Percentiles rank a stretch among this genome's conserved stretches.
Conservation (phyloP, 768 basidiomycete species). For the Leccinum ochraceum region DNA sequence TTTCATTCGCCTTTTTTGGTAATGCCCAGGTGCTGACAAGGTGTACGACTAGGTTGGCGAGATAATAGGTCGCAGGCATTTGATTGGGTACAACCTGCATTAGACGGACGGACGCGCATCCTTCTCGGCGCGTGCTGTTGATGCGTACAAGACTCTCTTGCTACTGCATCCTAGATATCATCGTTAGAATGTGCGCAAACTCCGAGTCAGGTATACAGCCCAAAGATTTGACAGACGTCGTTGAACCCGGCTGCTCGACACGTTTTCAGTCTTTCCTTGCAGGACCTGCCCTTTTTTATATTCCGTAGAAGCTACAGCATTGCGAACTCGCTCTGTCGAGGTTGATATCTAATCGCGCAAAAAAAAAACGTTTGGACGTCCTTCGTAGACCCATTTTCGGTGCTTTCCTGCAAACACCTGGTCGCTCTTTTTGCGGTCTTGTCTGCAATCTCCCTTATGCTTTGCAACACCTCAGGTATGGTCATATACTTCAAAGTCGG, state of each 20-base stretch:
- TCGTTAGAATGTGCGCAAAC: constrained; percentile 5
- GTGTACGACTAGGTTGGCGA: constrained; percentile 67
- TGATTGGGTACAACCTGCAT: constrained; percentile 76
- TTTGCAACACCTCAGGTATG: not conserved
- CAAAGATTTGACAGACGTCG: constrained; percentile 8
- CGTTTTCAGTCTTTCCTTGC: not conserved
- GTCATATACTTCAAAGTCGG: not conserved
- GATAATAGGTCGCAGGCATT: constrained; percentile 76
- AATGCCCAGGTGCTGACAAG: constrained; percentile 2
- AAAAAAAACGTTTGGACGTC: not conserved
- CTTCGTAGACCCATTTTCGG: not conserved
- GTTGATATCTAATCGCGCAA: not conserved
- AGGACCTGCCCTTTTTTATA: not conserved
- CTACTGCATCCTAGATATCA: constrained; percentile 14
- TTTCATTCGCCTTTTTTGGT: not conserved
- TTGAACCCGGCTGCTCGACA: not conserved
- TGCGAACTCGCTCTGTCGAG: not conserved
- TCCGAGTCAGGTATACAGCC: not conserved
- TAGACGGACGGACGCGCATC: constrained; percentile 31
- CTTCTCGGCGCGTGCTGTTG: not conserved
- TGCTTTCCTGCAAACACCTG: not conserved
- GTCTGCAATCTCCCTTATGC: not conserved
- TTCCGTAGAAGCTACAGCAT: not conserved
- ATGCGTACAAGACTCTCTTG: not conserved
- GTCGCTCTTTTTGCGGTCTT: not conserved